These are phyloP conservation scores for Lagenaria siceraria DNA, from an alignment of 306 rosid species.

Conservation along the genomic window DNA sequence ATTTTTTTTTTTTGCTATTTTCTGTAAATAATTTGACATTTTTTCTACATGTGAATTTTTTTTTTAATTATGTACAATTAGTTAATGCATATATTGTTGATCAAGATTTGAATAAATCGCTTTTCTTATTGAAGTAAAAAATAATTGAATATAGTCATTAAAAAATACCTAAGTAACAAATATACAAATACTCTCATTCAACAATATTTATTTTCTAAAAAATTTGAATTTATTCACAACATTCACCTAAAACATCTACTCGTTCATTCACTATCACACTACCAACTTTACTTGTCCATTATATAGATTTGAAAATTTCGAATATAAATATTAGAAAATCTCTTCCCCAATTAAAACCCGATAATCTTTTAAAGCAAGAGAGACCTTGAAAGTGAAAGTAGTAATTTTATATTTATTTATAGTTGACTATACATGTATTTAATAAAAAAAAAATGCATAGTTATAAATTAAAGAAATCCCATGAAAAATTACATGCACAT, in stretches of 20 bases:
- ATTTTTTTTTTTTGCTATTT: too few species aligned
- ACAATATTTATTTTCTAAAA: background rate
- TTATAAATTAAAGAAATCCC: too few species aligned
- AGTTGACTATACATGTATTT: background rate
- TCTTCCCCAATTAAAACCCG: background rate
- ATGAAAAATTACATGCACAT: background rate
- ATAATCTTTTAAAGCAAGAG: background rate
- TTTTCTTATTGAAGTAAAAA: too few species aligned
- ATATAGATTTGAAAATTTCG: background rate
- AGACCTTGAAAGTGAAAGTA: background rate
- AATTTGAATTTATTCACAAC: background rate
- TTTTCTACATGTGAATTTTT: too few species aligned
- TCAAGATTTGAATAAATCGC: background rate
- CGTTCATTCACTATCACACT: background rate
- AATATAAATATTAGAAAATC: background rate
- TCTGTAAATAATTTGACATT: too few species aligned
- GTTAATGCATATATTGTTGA: too few species aligned
- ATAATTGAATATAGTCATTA: background rate
- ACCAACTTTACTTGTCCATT: background rate
- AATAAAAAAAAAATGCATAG: too few species aligned
- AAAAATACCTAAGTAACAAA: background rate
- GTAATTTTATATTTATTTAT: background rate
- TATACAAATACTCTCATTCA: background rate
- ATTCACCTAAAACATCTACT: background rate
- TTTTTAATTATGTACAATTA: too few species aligned